Conservation (phyloP, 345 rosid genomes). For the Psidium guajava region DNA sequence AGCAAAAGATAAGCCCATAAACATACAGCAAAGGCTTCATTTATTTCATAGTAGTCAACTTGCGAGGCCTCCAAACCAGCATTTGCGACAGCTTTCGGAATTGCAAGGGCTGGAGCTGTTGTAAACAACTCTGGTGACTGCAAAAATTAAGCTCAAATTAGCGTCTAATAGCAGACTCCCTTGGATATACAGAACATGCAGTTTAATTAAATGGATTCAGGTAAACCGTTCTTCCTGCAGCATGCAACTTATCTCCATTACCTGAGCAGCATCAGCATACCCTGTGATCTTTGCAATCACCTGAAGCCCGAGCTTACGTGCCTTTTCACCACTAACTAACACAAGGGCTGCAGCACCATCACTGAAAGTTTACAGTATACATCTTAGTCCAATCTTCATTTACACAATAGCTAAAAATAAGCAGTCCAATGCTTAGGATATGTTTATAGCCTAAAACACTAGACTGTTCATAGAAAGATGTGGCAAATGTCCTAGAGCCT, state of each 20-base stretch:
- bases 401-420: neutral
- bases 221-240: neutral
- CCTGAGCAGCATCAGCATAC: constrained; percentile 98
- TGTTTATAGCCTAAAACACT: neutral
- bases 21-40: constrained; percentile 96
- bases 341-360: constrained; percentile 98
- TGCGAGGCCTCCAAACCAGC: constrained; percentile 78
- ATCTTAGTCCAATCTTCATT: neutral
- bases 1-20: neutral
- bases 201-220: neutral
- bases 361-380: constrained; percentile 24
- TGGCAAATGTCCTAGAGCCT: neutral
- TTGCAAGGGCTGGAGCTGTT: constrained; percentile 91
- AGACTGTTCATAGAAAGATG: neutral
- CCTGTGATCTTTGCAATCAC: constrained; percentile 78
- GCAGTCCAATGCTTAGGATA: neutral
- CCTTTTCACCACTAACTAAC: constrained; percentile 84
- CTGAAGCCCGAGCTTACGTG: constrained; percentile 61
- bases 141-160: constrained; percentile 10
- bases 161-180: constrained; percentile 1
- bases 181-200: neutral
- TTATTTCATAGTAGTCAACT: constrained; percentile 88
- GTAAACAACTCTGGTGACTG: constrained; percentile 96
- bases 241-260: constrained; percentile 8
- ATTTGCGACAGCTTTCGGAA: constrained; percentile 81